phyloP scores from a whole-genome alignment of 192 early-diverging fungal genomes.

The Coemansia guatemalensis region DNA sequence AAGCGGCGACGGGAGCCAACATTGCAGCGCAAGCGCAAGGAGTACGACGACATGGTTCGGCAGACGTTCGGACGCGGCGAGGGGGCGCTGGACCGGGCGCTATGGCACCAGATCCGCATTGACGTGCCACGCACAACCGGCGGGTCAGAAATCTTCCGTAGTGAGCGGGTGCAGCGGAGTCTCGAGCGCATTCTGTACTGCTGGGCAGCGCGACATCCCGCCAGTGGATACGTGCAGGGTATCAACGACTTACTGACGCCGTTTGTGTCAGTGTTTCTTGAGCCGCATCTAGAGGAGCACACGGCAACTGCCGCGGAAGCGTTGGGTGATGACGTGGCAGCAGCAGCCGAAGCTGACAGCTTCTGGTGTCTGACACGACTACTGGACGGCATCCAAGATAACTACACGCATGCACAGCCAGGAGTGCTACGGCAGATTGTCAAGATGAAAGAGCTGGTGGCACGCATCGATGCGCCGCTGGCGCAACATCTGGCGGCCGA shows the following conservation, averaged over 20 bases:
- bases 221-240: conserved; percentile 98
- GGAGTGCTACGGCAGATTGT: conserved; percentile 92
- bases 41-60: conserved; percentile 84
- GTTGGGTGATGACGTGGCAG: conserved; percentile 57
- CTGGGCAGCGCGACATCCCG: conserved; percentile 98
- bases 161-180: conserved; percentile 76
- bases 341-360: conserved; percentile 87
- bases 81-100: conserved; percentile 73
- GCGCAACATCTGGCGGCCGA: conserved; percentile 80
- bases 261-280: conserved; percentile 91
- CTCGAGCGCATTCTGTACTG: conserved; percentile 92
- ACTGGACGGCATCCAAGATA: conserved; percentile 98
- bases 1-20: conserved; percentile 81
- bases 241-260: conserved; percentile 98
- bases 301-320: conserved; percentile 1
- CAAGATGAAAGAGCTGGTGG: conserved; percentile 87
- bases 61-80: conserved; percentile 83
- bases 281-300: conserved; percentile 20
- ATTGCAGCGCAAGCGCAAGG: conserved; percentile 84
- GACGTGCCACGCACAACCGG: conserved; percentile 92
- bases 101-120: conserved; percentile 97
- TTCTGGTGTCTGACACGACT: conserved; percentile 98
- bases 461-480: conserved; percentile 79
- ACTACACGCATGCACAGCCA: conserved; percentile 96
- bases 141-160: conserved; percentile 81